These are phyloP conservation scores for Cardiospermum halicacabum DNA, from an alignment of 345 rosid genomes.

Conservation along the genomic window DNA sequence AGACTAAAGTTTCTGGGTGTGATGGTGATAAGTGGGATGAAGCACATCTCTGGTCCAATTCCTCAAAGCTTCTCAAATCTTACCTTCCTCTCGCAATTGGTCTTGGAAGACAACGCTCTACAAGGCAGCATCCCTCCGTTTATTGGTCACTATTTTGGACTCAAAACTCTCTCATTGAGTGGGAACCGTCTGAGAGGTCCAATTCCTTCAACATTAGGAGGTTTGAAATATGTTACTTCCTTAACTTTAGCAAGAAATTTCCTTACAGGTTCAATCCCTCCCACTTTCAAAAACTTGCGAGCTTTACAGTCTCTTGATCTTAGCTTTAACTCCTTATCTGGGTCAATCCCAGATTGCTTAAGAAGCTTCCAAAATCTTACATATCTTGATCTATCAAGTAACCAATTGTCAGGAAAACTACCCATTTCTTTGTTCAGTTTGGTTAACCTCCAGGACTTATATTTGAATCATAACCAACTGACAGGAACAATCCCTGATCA, in stretches of 20 bases:
- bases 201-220: slow-evolving; percentile 66
- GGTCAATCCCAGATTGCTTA: slow-evolving; percentile 51
- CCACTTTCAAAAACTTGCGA: slow-evolving; percentile 40
- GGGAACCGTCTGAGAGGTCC: slow-evolving; percentile 65
- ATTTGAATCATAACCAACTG: slow-evolving; percentile 60
- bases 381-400: slow-evolving; percentile 58
- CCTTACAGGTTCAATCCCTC: slow-evolving; percentile 67
- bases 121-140: slow-evolving; percentile 59
- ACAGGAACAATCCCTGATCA: slow-evolving; percentile 61
- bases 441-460: slow-evolving; percentile 47
- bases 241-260: slow-evolving; percentile 54
- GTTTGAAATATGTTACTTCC: slow-evolving; percentile 35
- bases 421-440: slow-evolving; percentile 59
- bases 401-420: slow-evolving; percentile 53
- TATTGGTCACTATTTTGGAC: slow-evolving; percentile 47
- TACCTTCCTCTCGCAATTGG: slow-evolving; percentile 44
- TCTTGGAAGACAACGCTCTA: slow-evolving; percentile 72
- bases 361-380: slow-evolving; percentile 50
- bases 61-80: slow-evolving; percentile 56
- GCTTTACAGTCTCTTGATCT: slow-evolving; percentile 67
- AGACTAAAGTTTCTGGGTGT: slow-evolving; percentile 51
- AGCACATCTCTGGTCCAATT: slow-evolving; percentile 66
- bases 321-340: slow-evolving; percentile 67
- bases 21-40: slow-evolving; percentile 62
- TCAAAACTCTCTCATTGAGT: slow-evolving; percentile 49